Evolutionary conservation across 345 rosid species (phyloP).

Genomic region (Ceriops decandra): DNA sequence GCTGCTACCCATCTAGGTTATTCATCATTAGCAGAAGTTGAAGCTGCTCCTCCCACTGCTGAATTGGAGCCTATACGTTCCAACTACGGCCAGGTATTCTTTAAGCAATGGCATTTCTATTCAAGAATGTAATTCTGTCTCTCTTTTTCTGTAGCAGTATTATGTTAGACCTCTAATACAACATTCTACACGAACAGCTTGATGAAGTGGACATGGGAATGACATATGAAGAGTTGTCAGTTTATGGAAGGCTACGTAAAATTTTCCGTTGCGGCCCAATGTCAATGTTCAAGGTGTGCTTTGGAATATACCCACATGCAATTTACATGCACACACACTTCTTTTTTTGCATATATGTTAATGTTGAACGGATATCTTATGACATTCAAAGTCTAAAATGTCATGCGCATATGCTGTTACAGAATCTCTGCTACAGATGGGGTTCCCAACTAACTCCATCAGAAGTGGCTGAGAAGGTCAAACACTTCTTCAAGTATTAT

Average conservation of each 20-base stretch:
- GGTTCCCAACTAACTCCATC: slow-evolving; percentile 66
- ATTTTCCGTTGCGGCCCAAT: slow-evolving; percentile 88
- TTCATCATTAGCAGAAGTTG: slow-evolving; percentile 78
- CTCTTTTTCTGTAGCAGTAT: background rate
- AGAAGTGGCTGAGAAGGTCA: slow-evolving; percentile 91
- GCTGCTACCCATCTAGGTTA: slow-evolving; percentile 85
- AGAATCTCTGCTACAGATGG: slow-evolving; percentile 96
- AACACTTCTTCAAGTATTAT: slow-evolving; percentile 86
- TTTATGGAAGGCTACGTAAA: slow-evolving; percentile 74
- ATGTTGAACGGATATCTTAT: background rate
- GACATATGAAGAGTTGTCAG: slow-evolving; percentile 91
- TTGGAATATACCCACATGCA: background rate
- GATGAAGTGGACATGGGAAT: slow-evolving; percentile 93
- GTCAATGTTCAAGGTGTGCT: slow-evolving; percentile 90
- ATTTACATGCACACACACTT: too few relatives aligned
- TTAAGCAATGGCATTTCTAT: background rate
- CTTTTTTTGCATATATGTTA: too few relatives aligned
- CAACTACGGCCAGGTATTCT: slow-evolving; percentile 73
- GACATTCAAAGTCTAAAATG: slow-evolving; percentile 11
- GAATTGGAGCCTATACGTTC: slow-evolving; percentile 92
- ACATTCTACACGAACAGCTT: slow-evolving; percentile 42
- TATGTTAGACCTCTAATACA: too few relatives aligned
- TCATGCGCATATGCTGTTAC: slow-evolving; percentile 12
- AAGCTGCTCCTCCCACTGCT: slow-evolving; percentile 99
- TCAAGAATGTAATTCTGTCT: background rate